A percentile compares a stretch with the other conserved stretches of the same genome.
Conservation (phyloP, 2,329 filamentous ascomycete genomes). For the Chaetomium sp. region DNA sequence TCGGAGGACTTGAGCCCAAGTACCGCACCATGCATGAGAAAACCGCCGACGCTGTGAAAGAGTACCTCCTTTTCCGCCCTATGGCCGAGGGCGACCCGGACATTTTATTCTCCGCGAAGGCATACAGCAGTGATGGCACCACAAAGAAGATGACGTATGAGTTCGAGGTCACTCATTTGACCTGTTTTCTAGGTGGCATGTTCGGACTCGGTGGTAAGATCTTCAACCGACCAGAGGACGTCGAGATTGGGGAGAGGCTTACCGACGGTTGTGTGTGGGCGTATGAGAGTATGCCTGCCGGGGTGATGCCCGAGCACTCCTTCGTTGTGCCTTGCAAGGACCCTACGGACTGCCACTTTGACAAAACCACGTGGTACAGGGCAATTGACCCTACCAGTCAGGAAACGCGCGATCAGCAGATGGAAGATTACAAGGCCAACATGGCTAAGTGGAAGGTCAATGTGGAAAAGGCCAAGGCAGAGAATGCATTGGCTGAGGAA, state of each 20-base stretch:
- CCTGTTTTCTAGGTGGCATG: slow-evolving; percentile 67
- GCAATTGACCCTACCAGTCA: slow-evolving; percentile 25
- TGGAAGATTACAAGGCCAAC: slow-evolving; percentile 36
- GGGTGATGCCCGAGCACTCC: slow-evolving; percentile 59
- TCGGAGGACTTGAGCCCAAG: slow-evolving; percentile 66
- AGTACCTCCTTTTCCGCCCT: slow-evolving; percentile 71
- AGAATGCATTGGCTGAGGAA: slow-evolving; percentile 22
- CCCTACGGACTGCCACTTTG: slow-evolving; percentile 45
- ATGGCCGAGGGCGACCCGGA: slow-evolving; percentile 63
- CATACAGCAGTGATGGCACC: slow-evolving; percentile 40
- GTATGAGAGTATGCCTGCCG: slow-evolving; percentile 52
- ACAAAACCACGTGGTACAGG: slow-evolving; percentile 44
- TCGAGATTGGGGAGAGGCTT: slow-evolving; percentile 58
- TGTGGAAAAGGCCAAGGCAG: slow-evolving; percentile 28
- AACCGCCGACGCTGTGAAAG: slow-evolving; percentile 59
- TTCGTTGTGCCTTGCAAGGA: slow-evolving; percentile 43
- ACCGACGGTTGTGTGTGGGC: slow-evolving; percentile 65
- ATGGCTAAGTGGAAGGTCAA: slow-evolving; percentile 36
- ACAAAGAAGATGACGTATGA: slow-evolving; percentile 37
- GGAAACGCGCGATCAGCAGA: slow-evolving; percentile 35
- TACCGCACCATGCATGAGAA: slow-evolving; percentile 68
- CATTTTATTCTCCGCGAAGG: slow-evolving; percentile 66
- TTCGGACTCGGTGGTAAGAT: slow-evolving; percentile 59
- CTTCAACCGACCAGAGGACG: slow-evolving; percentile 50
- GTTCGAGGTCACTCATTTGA: slow-evolving; percentile 58